These are phyloP conservation scores for Cajanus cajan DNA, from an alignment of 306 rosid species.

Conservation along the genomic window DNA sequence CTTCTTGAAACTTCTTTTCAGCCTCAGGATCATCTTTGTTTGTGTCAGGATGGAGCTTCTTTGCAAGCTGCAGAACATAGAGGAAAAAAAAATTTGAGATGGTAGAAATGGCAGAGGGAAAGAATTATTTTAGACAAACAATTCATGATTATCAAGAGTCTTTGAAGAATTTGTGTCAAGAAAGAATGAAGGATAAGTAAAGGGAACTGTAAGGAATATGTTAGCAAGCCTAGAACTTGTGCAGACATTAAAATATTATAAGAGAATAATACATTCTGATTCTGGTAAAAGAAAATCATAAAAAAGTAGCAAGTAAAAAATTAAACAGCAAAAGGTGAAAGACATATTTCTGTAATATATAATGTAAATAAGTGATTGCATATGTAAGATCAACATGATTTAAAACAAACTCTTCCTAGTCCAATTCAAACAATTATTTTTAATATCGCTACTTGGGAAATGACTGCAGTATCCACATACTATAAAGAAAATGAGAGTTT, in stretches of 20 bases:
- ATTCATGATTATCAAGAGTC: not conserved
- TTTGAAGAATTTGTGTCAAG: not conserved
- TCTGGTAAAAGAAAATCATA: not conserved
- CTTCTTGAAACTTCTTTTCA: conserved; percentile 95
- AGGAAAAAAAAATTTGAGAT: not conserved
- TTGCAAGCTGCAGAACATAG: conserved; percentile 71
- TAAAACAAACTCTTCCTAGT: conserved; percentile 5
- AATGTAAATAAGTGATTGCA: not conserved
- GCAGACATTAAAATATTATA: not conserved
- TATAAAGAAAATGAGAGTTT: not conserved
- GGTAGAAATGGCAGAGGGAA: not conserved
- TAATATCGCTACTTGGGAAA: not conserved
- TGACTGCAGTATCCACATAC: not conserved
- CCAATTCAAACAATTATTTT: conserved; percentile 1
- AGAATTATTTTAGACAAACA: not conserved
- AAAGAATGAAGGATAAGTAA: no score
- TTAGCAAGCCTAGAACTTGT: conserved; percentile 8
- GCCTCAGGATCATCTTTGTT: conserved; percentile 91
- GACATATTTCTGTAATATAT: not conserved
- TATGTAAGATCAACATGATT: conserved; percentile 13
- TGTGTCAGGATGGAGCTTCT: conserved; percentile 95
- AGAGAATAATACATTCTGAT: not conserved
- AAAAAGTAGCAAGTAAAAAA: not conserved
- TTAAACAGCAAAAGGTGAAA: not conserved
- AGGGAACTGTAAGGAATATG: not conserved